Evolutionary conservation across 2,329 filamentous ascomycete genomes (phyloP), one percentile per base, ranked within the genome.

Genomic region (Botrytis pseudocinerea): DNA sequence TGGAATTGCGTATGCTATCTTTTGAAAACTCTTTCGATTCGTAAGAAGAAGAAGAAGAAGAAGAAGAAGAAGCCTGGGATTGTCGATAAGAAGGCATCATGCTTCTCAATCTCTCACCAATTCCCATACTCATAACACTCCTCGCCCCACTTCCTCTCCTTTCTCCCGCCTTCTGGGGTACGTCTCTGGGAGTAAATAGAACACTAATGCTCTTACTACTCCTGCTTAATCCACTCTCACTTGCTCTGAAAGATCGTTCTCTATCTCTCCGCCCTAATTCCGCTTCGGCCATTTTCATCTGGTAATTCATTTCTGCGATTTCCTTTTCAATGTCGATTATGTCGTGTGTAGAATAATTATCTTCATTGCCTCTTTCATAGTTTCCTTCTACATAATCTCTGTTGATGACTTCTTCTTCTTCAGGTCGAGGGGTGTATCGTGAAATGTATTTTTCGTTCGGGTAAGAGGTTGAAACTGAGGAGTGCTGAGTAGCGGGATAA

Each of bases 191-290:
- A 2, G 38, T 68, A 12, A 72, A 72, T 6, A 68, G 51, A 25
- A 61, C 70, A 14, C 70, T 68, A 9, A 72, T 68, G 14, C 70
- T 72, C 42, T 72, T 72, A 28, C 62, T 68, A 40, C 70, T 68
- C 25, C 61, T 60, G 22, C 70, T 72, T 16, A 72, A 38, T 12
- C 64, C 62, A 68, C 51, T 54, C 25, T 57, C 65, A 57, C 65
- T 68, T 28, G 40, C 14, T 28, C 62, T 28, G 3, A 35, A 59
- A 4, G 28, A 25, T 16, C 40, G 35, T 46, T 46, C 40, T 16
- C 22, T 18, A 2, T 44, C 64, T 12, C 35, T 59, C 16, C 64
- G 20, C 14, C n/a, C 59, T 32, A 68, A 16, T 32, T 54, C 46
- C 25, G 44, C 69, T 51, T 65, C 61, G 14, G 35, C 60, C 38